Base-by-base conservation (phyloP, 2,329 filamentous ascomycete species). In the Cylindrodendrum hubeiense region DNA sequence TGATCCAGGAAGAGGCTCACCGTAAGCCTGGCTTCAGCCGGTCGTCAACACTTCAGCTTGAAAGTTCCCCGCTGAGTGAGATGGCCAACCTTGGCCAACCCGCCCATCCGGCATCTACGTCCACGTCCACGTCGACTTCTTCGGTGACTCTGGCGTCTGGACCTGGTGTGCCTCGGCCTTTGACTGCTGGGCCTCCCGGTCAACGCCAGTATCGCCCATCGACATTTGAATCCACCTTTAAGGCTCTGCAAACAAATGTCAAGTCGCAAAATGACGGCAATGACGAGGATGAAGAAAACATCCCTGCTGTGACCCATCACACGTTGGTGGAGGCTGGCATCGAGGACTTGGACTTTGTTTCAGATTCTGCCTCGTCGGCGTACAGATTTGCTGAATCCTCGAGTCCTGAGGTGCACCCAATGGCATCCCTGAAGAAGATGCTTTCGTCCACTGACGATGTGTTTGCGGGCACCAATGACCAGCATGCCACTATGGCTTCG, bases 101-200 rank as follows among this genome's bases (percentile, higher is more conserved):
- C 62, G 57, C 66, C 55, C 59, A 67, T 22, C 53, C 49, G 46
- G 12, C 53, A 28, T 53, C 67, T 66, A 61, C 62, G 28, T 50
- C 69, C 12, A 21, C 47, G 13, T 12, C 47, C 5, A 33, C 28
- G 28, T 50, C 26, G 17, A 33, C 47, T 50, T 26, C 61, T 17
- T 67, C 67, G n/a, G 68, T 61, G 46, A 66, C 70, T n/a, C 73
- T 79, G 19, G 71, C 78, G 3, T 75, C 72, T 26, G 78, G 77
- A 1, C 76, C 79, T 1, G 84, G 84, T 6, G 80, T 79, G 19
- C 86, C 85, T n/a, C 80, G 76, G 22, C 86, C 86, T 10, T 71
- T 88, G 67, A 87, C 84, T 21, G 86, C 86, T 28, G 86, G 86
- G 2, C 86, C 86, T 44, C 86, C 86, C 13, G 86, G 86, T 21